A percentile compares a stretch with the other conserved stretches of the same genome.
Conservation (phyloP, 163 green algal species). For the Picocystis sp. region DNA sequence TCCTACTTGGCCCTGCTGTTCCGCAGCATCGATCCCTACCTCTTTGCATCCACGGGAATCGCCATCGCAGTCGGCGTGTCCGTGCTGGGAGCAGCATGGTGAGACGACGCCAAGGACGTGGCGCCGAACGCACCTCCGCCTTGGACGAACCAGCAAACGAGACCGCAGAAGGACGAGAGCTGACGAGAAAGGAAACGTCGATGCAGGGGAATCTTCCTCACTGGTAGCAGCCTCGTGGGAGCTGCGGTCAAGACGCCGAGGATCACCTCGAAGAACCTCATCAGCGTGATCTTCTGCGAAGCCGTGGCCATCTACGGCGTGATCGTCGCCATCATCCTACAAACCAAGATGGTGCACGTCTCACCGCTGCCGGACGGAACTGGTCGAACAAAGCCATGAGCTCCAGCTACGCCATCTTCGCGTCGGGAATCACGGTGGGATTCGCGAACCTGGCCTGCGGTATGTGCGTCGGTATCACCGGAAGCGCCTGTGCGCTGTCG, state of each 20-base stretch:
- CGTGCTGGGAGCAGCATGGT: conserved; percentile 92
- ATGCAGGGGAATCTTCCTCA: conserved; percentile 96
- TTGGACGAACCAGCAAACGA: too few species aligned
- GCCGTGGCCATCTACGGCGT: conserved; percentile 98
- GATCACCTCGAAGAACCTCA: conserved; percentile 99
- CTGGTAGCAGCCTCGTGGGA: conserved; percentile 81
- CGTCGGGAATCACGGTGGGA: conserved; percentile 74
- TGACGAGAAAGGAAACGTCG: neutral
- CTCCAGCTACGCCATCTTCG: conserved; percentile 85
- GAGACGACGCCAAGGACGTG: conserved; percentile 1
- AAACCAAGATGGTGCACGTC: conserved; percentile 73
- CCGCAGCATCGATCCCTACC: conserved; percentile 80
- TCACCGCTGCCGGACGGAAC: conserved; percentile 9
- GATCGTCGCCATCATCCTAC: conserved; percentile 97
- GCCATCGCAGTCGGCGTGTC: conserved; percentile 83
- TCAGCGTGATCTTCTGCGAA: conserved; percentile 99
- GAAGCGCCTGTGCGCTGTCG: conserved; percentile 81
- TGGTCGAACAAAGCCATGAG: conserved; percentile 23
- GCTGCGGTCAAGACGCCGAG: conserved; percentile 77
- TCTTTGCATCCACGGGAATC: conserved; percentile 74
- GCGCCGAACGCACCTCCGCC: conserved; percentile 6
- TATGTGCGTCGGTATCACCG: conserved; percentile 93
- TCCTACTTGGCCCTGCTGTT: conserved; percentile 4
- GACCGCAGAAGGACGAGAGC: too few species aligned
- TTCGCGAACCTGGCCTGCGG: conserved; percentile 94